phyloP scores from a whole-genome alignment of 2,329 filamentous ascomycete species.

The Pleochaeta shiraiana region DNA sequence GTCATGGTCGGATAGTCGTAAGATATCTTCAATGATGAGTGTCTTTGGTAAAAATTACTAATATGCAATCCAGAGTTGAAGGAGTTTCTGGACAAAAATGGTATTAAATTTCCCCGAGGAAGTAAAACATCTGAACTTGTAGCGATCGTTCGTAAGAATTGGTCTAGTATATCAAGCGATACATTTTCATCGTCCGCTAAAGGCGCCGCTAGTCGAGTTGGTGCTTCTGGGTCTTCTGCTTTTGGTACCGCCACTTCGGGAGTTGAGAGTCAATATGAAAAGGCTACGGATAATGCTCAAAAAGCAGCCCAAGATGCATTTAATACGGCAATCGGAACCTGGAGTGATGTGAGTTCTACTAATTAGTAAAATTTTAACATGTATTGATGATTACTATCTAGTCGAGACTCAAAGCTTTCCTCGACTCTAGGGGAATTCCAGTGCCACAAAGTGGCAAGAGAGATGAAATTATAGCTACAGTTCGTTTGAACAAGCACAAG shows the following conservation, averaged over 20 bases:
- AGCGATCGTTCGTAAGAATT: constrained; percentile 74
- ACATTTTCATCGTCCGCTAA: constrained; percentile 33
- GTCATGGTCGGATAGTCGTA: constrained; percentile 59
- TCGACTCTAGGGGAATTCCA: constrained; percentile 55
- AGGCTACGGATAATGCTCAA: constrained; percentile 47
- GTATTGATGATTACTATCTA: constrained; percentile 7
- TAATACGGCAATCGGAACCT: constrained; percentile 34
- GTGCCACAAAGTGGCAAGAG: constrained; percentile 49
- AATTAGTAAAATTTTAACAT: neutral
- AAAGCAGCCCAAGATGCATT: constrained; percentile 44
- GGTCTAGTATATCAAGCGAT: constrained; percentile 47
- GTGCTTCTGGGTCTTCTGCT: constrained; percentile 35
- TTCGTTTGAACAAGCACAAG: constrained; percentile 52
- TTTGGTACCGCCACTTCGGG: constrained; percentile 53
- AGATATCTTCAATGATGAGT: constrained; percentile 7
- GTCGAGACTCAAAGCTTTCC: constrained; percentile 49
- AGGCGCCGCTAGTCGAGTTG: constrained; percentile 50
- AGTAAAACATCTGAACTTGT: constrained; percentile 72
- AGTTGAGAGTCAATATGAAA: constrained; percentile 54
- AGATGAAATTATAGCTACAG: constrained; percentile 51
- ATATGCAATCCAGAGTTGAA: constrained; percentile 43
- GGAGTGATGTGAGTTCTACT: constrained; percentile 44
- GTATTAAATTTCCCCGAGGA: constrained; percentile 74
- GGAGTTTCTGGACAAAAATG: constrained; percentile 80
- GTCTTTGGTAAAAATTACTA: neutral